phyloP scores from a whole-genome alignment of 805 yeast genomes.

The Sugiyamaella qingdaonensis region DNA sequence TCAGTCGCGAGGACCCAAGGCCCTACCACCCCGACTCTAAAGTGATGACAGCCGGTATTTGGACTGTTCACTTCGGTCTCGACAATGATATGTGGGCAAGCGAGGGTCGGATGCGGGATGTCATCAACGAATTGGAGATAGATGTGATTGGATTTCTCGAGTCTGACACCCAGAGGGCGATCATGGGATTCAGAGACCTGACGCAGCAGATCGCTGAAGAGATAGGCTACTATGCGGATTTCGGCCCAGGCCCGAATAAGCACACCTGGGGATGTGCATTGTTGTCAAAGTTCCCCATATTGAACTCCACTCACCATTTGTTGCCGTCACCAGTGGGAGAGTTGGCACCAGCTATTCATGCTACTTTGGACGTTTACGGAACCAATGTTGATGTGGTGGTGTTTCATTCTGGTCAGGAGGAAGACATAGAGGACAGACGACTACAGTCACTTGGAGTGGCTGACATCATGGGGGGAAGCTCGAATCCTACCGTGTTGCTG shows the following conservation, averaged over 20 bases:
- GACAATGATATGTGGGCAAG: conserved; percentile 98
- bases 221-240: conserved; percentile 90
- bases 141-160: conserved; percentile 90
- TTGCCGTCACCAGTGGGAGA: conserved; percentile 97
- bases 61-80: conserved; percentile 97
- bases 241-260: conserved; percentile 96
- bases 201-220: conserved; percentile 91
- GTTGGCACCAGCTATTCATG: conserved; percentile 96
- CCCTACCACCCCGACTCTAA: conserved; percentile 67
- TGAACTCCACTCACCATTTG: conserved; percentile 84
- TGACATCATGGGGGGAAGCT: conserved; percentile 70
- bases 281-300: conserved; percentile 88
- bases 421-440: conserved; percentile 89
- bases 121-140: conserved; percentile 78
- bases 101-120: conserved; percentile 81
- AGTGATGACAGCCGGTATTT: conserved; percentile 88
- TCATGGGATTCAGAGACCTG: conserved; percentile 93
- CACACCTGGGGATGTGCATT: conserved; percentile 98
- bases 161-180: conserved; percentile 87
- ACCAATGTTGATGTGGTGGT: conserved; percentile 86
- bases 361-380: conserved; percentile 89
- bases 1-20: conserved; percentile 55
- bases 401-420: conserved; percentile 98
- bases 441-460: conserved; percentile 75
- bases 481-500: conserved; percentile 79